Evolutionary conservation across 176 grass and related monocot species (phyloP).

Genomic region (Musa schizocarpa): DNA sequence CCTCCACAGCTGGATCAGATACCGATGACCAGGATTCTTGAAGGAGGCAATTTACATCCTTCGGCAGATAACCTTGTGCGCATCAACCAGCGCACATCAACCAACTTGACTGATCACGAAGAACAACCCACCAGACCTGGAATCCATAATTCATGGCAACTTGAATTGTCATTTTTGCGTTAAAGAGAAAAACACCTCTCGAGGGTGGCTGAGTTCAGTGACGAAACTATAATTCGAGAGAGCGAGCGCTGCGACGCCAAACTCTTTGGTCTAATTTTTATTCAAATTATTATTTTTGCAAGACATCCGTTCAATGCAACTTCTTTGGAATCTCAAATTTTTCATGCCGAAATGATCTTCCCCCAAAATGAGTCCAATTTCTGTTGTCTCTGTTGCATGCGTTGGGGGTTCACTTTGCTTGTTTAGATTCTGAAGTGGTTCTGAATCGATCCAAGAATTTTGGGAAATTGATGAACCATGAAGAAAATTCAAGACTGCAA

Average conservation of each 20-base stretch:
- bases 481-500: too few species aligned
- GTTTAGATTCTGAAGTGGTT: too few species aligned
- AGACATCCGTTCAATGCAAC: not conserved
- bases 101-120: not conserved
- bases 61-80: not conserved
- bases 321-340: not conserved
- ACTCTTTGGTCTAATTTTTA: not conserved
- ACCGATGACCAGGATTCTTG: conserved; percentile 22
- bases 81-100: not conserved
- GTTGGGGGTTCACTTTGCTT: too few species aligned
- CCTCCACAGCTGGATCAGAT: conserved; percentile 22
- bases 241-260: not conserved
- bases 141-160: too few species aligned
- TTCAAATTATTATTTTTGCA: not conserved
- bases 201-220: not conserved
- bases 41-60: conserved; percentile 5
- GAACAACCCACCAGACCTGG: not conserved
- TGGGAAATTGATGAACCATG: too few species aligned
- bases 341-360: too few species aligned
- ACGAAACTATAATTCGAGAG: too few species aligned
- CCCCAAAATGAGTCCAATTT: too few species aligned
- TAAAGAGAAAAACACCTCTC: too few species aligned
- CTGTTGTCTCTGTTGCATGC: too few species aligned
- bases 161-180: too few species aligned
- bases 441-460: too few species aligned